Conservation (phyloP, 345 rosid genomes). For the Heritiera fomes region DNA sequence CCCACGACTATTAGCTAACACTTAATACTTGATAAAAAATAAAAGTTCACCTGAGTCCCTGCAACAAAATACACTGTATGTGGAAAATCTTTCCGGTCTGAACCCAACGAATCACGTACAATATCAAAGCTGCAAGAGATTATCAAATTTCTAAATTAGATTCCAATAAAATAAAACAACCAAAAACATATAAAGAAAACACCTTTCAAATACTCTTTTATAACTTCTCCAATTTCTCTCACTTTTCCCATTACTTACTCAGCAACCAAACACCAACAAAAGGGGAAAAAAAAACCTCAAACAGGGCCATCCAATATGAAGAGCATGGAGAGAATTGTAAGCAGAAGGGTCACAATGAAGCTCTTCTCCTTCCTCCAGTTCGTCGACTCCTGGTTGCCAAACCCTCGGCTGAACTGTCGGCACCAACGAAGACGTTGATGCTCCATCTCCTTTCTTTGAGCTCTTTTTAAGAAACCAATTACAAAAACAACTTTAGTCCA, state of each 20-base stretch:
- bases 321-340: conserved; percentile 85
- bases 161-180: not conserved
- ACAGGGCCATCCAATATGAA: conserved; percentile 95
- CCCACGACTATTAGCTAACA: not conserved
- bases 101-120: conserved; percentile 73
- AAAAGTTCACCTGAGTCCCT: conserved; percentile 74
- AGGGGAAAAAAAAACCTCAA: conserved; percentile 51
- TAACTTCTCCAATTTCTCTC: not conserved
- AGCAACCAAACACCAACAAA: not conserved
- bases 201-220: not conserved
- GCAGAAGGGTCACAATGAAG: conserved; percentile 94
- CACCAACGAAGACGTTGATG: conserved; percentile 56
- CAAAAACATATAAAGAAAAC: not conserved
- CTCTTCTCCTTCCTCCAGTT: conserved; percentile 91
- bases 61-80: conserved; percentile 81
- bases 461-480: conserved; percentile 29
- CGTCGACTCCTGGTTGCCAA: conserved; percentile 98
- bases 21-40: not conserved
- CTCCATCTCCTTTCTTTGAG: conserved; percentile 55
- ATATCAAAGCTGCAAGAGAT: conserved; percentile 72
- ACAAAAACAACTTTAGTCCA: not conserved
- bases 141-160: conserved; percentile 18
- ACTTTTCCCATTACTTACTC: not conserved
- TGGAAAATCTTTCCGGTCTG: conserved; percentile 85
- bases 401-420: conserved; percentile 71